Evolutionary conservation across 805 yeast species (phyloP), one percentile per base, ranked within the genome.

Genomic region (Cephaloascus fragrans): DNA sequence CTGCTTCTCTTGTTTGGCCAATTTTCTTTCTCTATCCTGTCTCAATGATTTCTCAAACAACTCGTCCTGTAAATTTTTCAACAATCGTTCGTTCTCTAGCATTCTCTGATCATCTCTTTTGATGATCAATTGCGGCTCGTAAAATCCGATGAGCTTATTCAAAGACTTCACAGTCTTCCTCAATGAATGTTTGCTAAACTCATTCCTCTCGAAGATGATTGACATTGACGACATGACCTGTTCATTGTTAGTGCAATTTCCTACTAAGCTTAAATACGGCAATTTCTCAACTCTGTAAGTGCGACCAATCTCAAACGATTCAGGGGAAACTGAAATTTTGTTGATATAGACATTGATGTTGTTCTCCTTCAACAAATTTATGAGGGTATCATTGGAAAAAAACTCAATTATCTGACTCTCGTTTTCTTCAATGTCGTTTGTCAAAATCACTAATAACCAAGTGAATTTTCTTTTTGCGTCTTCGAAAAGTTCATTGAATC

Each of bases 21-120:
- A 57, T 49, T 72, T 73, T 49, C 80, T 77, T 33, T 66, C 47
- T 46, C 62, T 67, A 56, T 84, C 93, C 36, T 62, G 65, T 28
- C 69, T 59, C 18, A 67, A 50, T 9, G 70, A 64, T 43, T 62
- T 58, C 35, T 50, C 44, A 45, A 64, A 67, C 3, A 71, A 71
- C 37, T 58, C 61, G 44, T 67, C 71, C 43, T 67, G 72, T 41
- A 61, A 61, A 40, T 63, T 64, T 37, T 64, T 64, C 26, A 67
- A 46, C 18, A 61, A 19, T 14, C 72, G 46, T 18, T 67, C 52
- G 37, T 57, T 46, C 42, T 67, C 71, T 35, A 64, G 60, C 42
- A 65, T 71, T 42, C 56, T 62, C 44, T 61, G 59, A 42, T 67
- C 72, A 32, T 54, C 53, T 20, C 62, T 49, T 20, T 62, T 55